Percentiles rank a stretch among this genome's conserved stretches.
phyloP scores from a whole-genome alignment of 2,329 filamentous ascomycete species.

The Gnomoniopsis sp. region DNA sequence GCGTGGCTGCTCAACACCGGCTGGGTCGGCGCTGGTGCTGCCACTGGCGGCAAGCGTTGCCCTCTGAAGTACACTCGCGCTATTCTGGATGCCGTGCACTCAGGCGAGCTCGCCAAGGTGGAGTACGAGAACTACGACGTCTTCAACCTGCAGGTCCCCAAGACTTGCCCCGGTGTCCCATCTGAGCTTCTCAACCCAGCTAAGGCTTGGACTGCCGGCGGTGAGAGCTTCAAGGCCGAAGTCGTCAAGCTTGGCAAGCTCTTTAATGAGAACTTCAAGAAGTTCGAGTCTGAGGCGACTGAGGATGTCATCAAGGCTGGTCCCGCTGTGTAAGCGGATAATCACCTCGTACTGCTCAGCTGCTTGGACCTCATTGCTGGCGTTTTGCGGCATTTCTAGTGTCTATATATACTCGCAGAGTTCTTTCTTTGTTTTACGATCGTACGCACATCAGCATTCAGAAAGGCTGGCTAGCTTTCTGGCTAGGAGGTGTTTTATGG shows the following conservation, averaged over 20 bases:
- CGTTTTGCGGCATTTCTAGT: background rate
- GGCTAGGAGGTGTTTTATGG: background rate
- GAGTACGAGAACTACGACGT: constrained; percentile 94
- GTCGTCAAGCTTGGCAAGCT: constrained; percentile 86
- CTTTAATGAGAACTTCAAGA: constrained; percentile 97
- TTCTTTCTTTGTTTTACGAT: background rate
- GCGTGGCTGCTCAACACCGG: constrained; percentile 99
- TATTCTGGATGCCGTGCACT: constrained; percentile 98
- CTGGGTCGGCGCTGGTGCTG: constrained; percentile 89
- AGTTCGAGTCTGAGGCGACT: constrained; percentile 83
- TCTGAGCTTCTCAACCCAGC: constrained; percentile 91
- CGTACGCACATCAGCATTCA: background rate
- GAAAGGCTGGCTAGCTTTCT: background rate
- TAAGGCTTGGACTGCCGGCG: constrained; percentile 83
- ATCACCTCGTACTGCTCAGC: background rate
- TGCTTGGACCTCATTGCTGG: background rate
- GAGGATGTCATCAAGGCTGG: constrained; percentile 71
- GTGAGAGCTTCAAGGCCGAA: constrained; percentile 78
- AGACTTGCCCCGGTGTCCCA: constrained; percentile 82
- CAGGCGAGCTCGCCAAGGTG: constrained; percentile 85
- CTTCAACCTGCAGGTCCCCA: constrained; percentile 97
- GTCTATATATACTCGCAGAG: background rate
- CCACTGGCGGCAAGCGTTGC: constrained; percentile 93
- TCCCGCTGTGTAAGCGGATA: constrained; percentile 36
- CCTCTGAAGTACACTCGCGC: constrained; percentile 98